phyloP scores from a whole-genome alignment of 129 eudicot species.

The Flaveria trinervia region DNA sequence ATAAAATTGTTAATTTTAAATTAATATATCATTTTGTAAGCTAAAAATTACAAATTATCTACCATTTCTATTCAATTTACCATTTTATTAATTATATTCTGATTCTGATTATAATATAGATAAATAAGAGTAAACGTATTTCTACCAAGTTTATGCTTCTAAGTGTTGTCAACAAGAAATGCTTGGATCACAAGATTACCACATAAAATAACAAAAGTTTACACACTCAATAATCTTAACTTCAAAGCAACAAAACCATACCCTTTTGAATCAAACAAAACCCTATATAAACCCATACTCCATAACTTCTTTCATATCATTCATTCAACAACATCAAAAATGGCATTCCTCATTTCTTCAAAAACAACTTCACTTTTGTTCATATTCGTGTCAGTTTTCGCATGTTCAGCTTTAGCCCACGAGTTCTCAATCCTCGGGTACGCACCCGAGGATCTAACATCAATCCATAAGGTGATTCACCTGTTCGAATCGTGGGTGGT shows the following conservation, averaged over 20 bases:
- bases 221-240: conserved; percentile 49
- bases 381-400: conserved; percentile 34
- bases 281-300: conserved; percentile 35
- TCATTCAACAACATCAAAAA: conserved; percentile 36
- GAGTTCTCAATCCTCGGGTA: conserved; percentile 88
- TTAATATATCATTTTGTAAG: not conserved
- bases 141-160: conserved; percentile 26
- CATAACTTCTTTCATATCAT: conserved; percentile 16
- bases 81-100: too few relatives aligned
- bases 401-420: conserved; percentile 38
- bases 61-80: not conserved
- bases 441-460: conserved; percentile 65
- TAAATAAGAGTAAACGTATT: not conserved
- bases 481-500: conserved; percentile 86
- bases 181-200: conserved; percentile 54
- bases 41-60: not conserved
- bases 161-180: conserved; percentile 38
- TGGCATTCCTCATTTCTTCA: conserved; percentile 47
- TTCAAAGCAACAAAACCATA: conserved; percentile 49
- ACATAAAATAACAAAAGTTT: conserved; percentile 55
- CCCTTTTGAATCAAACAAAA: conserved; percentile 13
- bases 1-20: too few relatives aligned
- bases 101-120: not conserved
- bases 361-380: conserved; percentile 37
- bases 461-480: conserved; percentile 58